Percentiles rank a stretch among this genome's conserved stretches.
Evolutionary conservation across 805 yeast species (phyloP).

Genomic region (Saccharomyces jurei): DNA sequence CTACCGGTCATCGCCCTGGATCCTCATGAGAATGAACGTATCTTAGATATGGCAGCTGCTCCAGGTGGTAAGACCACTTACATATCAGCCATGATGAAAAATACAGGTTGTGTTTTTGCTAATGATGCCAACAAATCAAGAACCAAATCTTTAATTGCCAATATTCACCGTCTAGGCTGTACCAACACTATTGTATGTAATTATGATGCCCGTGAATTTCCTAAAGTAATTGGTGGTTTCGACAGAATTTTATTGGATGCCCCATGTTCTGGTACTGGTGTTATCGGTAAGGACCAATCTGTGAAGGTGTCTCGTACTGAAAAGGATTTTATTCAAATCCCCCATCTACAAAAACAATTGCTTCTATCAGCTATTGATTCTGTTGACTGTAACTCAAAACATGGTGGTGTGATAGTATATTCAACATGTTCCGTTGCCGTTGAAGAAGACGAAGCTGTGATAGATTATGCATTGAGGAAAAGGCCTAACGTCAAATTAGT

Average conservation of each 20-base stretch:
- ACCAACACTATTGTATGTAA: constrained; percentile 93
- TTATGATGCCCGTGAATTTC: constrained; percentile 97
- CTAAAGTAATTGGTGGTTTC: constrained; percentile 96
- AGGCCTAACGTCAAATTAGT: constrained; percentile 94
- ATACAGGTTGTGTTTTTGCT: constrained; percentile 95
- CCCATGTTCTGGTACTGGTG: constrained; percentile 99
- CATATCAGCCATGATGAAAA: constrained; percentile 92
- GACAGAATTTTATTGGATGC: constrained; percentile 94
- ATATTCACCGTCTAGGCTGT: constrained; percentile 94
- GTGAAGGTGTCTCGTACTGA: constrained; percentile 92
- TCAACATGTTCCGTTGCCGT: constrained; percentile 98
- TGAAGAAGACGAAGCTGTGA: constrained; percentile 97
- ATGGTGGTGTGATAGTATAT: constrained; percentile 91
- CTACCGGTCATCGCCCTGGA: constrained; percentile 95
- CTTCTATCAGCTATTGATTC: constrained; percentile 93
- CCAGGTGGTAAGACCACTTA: constrained; percentile 99
- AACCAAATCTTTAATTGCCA: constrained; percentile 92
- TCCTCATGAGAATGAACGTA: constrained; percentile 95
- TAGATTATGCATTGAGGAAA: constrained; percentile 92
- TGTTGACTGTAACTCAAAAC: constrained; percentile 83
- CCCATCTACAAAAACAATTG: constrained; percentile 92
- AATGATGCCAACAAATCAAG: constrained; percentile 95
- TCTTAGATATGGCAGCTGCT: constrained; percentile 98
- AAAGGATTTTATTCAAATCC: constrained; percentile 92
- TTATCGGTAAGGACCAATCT: constrained; percentile 91